Evolutionary conservation across 2,329 filamentous ascomycete species (phyloP).

Genomic region (Diaporthe capsici): DNA sequence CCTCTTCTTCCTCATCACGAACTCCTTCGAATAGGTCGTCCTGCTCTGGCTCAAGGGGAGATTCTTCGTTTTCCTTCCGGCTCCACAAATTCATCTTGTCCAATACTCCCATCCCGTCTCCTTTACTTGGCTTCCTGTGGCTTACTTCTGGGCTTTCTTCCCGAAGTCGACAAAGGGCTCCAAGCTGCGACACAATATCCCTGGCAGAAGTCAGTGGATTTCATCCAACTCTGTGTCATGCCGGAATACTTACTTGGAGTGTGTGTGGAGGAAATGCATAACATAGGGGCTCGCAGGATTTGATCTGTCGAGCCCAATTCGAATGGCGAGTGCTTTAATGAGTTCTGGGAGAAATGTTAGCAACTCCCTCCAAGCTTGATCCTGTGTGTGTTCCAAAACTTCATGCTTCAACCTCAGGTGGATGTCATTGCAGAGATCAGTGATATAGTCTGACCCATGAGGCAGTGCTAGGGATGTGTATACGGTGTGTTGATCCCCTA

Average conservation of each 20-base stretch:
- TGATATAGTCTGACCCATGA: background rate
- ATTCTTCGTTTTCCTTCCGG: background rate
- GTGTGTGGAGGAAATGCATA: background rate
- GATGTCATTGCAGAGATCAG: slow-evolving; percentile 1
- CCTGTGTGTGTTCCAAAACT: background rate
- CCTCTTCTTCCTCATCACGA: background rate
- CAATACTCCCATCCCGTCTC: background rate
- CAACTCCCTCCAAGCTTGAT: background rate
- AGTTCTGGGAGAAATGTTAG: slow-evolving; percentile 1
- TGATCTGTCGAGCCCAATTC: background rate
- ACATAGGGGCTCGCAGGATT: background rate
- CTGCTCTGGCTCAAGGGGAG: background rate
- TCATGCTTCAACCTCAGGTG: background rate
- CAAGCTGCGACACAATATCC: background rate
- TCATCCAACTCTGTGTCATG: background rate
- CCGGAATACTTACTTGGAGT: background rate
- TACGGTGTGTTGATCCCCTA: background rate
- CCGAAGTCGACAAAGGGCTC: background rate
- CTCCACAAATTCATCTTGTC: background rate
- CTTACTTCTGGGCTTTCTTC: background rate
- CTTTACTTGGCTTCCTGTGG: background rate
- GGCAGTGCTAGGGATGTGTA: background rate
- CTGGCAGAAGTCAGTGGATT: background rate
- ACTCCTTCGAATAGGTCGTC: background rate
- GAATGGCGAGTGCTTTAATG: background rate